Conservation (phyloP, 164 flowering plant genomes). For the Sextonia rubra region DNA sequence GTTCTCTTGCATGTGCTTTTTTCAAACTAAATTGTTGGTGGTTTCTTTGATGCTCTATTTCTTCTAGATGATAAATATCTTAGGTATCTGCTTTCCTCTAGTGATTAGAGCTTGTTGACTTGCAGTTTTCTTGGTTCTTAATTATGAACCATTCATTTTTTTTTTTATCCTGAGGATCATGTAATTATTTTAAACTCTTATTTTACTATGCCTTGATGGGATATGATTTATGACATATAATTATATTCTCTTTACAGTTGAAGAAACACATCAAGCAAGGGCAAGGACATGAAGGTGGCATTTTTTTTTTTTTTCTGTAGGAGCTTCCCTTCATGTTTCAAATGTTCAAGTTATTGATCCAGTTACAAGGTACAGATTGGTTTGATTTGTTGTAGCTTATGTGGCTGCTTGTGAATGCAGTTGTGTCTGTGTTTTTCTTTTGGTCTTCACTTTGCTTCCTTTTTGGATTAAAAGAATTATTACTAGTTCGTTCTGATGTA, state of each 20-base stretch:
- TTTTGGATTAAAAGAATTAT: not conserved
- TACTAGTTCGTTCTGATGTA: slow-evolving; percentile 16
- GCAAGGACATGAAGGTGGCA: slow-evolving; percentile 96
- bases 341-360: slow-evolving; percentile 92
- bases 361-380: slow-evolving; percentile 54
- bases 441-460: no score
- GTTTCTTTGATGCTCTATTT: not conserved
- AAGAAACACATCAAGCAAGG: slow-evolving; percentile 93
- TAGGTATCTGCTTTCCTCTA: not conserved
- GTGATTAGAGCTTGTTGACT: not conserved
- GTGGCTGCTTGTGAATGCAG: not conserved
- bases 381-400: not conserved
- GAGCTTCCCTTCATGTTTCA: slow-evolving; percentile 96
- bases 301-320: slow-evolving; percentile 84
- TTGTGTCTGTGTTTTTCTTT: not conserved
- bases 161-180: no score
- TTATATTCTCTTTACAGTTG: slow-evolving; percentile 40
- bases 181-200: no score
- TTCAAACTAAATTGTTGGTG: no score
- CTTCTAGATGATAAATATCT: not conserved
- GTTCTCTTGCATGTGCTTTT: no score
- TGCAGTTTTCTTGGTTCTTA: not conserved
- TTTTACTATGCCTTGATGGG: no score
- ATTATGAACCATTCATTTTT: no score
- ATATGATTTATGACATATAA: not conserved